phyloP scores from a whole-genome alignment of 106 monocot species.

The Amphibolis antarctica region DNA sequence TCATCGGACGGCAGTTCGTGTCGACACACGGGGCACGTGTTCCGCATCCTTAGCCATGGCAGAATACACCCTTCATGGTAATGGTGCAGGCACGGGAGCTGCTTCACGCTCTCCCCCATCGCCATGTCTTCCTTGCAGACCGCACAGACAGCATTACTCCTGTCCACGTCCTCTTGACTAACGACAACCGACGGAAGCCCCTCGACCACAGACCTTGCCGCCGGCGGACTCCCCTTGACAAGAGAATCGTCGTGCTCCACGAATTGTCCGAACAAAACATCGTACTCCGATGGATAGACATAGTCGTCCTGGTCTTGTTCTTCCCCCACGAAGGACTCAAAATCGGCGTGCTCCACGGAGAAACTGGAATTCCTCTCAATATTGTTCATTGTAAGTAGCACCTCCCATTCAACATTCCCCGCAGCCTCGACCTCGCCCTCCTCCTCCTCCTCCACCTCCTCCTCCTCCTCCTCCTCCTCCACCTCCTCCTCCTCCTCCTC shows the following conservation, averaged over 20 bases:
- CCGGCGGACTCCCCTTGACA: constrained; percentile 46
- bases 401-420: constrained; percentile 59
- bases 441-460: constrained; percentile 5
- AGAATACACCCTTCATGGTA: constrained; percentile 80
- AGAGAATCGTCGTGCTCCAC: constrained; percentile 31
- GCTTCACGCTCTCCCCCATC: constrained; percentile 39
- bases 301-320: constrained; percentile 25
- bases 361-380: background rate
- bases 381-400: constrained; percentile 31
- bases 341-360: constrained; percentile 12
- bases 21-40: constrained; percentile 86
- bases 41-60: constrained; percentile 66
- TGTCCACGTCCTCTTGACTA: constrained; percentile 26
- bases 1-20: constrained; percentile 73
- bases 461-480: constrained; percentile 2
- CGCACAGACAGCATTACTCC: constrained; percentile 32
- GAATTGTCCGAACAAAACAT: constrained; percentile 60
- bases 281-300: constrained; percentile 57
- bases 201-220: constrained; percentile 51
- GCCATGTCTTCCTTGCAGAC: constrained; percentile 71
- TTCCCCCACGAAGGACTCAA: constrained; percentile 24
- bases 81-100: constrained; percentile 64
- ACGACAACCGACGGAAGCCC: constrained; percentile 45
- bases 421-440: constrained; percentile 5
- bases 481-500: constrained; percentile 10